These are phyloP conservation scores for Saccharomyces pastorianus DNA, from an alignment of 1,139 yeast species.

Conservation along the genomic window DNA sequence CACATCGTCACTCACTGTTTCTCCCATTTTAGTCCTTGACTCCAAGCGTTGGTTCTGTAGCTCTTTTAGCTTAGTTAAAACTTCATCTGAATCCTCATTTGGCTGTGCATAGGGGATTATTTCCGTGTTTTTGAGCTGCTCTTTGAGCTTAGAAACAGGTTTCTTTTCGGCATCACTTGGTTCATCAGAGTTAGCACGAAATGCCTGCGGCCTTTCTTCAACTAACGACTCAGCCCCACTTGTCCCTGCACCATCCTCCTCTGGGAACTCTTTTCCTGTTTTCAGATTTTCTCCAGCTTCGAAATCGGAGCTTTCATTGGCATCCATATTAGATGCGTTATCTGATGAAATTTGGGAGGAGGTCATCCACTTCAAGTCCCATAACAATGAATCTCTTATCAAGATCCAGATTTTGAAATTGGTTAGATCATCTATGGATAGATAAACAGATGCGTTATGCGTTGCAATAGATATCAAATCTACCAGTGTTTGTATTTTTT, in stretches of 20 bases:
- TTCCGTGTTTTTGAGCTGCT: constrained; percentile 1
- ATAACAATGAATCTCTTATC: constrained; percentile 28
- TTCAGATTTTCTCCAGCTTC: neutral
- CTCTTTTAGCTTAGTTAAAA: neutral
- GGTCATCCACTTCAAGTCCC: constrained; percentile 24
- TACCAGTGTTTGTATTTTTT: constrained; percentile 17
- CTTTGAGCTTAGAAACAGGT: constrained; percentile 3
- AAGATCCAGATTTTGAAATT: constrained; percentile 30
- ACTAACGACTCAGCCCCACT: neutral
- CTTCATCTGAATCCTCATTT: neutral
- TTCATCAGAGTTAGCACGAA: neutral
- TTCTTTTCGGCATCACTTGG: constrained; percentile 2
- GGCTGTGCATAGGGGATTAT: neutral
- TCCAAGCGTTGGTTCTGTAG: neutral
- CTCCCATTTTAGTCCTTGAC: neutral
- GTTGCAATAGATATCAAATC: constrained; percentile 26
- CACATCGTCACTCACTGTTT: constrained; percentile 6
- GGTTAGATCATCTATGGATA: constrained; percentile 25
- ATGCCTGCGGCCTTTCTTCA: neutral
- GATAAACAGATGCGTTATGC: constrained; percentile 30
- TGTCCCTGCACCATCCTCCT: neutral
- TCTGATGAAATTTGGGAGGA: constrained; percentile 3
- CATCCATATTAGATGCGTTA: neutral
- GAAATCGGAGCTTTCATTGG: neutral
- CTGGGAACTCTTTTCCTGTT: neutral